Base-by-base conservation (phyloP, 2,329 filamentous ascomycete genomes). In the Fusarium beomiforme region DNA sequence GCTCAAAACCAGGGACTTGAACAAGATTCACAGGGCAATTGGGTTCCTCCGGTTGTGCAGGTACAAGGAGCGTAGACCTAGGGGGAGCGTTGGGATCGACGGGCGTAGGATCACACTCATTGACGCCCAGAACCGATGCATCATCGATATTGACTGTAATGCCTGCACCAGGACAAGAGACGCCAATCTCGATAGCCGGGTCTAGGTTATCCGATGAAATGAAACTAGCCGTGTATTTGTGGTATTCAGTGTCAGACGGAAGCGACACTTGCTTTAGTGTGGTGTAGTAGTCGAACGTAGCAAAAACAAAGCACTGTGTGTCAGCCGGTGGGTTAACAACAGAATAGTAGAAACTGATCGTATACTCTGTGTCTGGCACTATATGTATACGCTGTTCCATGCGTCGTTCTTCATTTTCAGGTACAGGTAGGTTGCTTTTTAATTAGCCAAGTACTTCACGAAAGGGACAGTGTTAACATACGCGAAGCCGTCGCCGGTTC, bases 301-400 rank as follows among this genome's bases (percentile, higher is more conserved):
- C 29, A 37, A 64, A 64, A 2, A 64, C 0, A 4, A 47, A n/a
- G 6, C 61, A 64, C 13, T 64, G 36, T 0, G 24, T 47, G 2
- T 6, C 3, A 14, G 8, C 34, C 2, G 5, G 1, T 19, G 61
- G 26, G 0, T 8, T 21, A 9, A 8, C 4, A 1, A 64, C 12
- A 14, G 24, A 10, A 3, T 64, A 64, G 47, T 44, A 64, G 29
- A 64, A 64, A 23, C 34, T 64, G 17, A 64, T 1, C 1, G 59
- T 31, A 14, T 64, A 64, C 34, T 64, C 61, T 2, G 4, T 49
- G 6, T 19, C 47, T 0, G 61, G 47, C 0, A 41, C 37, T 1
- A 64, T 10, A 3, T 57, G 59, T 1, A 64, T 23, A 4, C 61
- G 61, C 8, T 64, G 61, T 12, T 64, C 59, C 61, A 64, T 64